Evolutionary conservation across 108 stramenopile genomes (phyloP), one percentile per base, ranked within the genome.

Genomic region (Stephanodiscus triporus): DNA sequence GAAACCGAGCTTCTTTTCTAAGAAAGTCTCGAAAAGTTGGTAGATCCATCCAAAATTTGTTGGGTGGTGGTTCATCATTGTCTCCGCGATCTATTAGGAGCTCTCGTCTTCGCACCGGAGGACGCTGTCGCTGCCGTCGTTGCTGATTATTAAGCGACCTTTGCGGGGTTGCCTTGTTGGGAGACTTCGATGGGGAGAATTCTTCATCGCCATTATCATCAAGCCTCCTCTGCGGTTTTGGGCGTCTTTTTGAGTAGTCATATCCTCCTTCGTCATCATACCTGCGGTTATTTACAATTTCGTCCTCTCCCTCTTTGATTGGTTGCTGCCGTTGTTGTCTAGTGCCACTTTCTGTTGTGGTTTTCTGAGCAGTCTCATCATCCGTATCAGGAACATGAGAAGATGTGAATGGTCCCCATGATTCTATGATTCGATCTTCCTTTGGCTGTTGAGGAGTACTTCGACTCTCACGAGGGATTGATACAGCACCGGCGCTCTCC

Each of bases 1-100:
- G 85, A 43, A 94, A 42, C 36, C 83, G 73, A 0, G 91, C 89
- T 55, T 92, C 91, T 11, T 76, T 86, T 29, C 84, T 73, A 19
- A 94, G 73, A 42, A 85, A 77, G n/a, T 83, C 64, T 0, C 86
- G 87, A 68, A 92, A 94, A 29, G 89, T 88, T 43, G 89, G 88
- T 20, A 92, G 85, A 75, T 89, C 88, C 69, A 87, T 78, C 93
- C 91, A 94, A 29, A 88, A 66, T 50, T 78, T 77, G 55, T 84
- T 84, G 8, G 54, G 59, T 5, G 88, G 82, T 47, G 82, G 77
- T 26, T 88, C 74, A 30, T 70, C 55, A 32, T 53, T 53, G 40
- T 72, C 68, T 42, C 42, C 51, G 20, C 70, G 74, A 53, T 84
- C 75, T 17, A 87, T 45, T 70, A 85, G 55, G 70, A 86, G 69